These are phyloP conservation scores for Limnanthes douglasii DNA, from an alignment of 345 rosid genomes.

Conservation along the genomic window DNA sequence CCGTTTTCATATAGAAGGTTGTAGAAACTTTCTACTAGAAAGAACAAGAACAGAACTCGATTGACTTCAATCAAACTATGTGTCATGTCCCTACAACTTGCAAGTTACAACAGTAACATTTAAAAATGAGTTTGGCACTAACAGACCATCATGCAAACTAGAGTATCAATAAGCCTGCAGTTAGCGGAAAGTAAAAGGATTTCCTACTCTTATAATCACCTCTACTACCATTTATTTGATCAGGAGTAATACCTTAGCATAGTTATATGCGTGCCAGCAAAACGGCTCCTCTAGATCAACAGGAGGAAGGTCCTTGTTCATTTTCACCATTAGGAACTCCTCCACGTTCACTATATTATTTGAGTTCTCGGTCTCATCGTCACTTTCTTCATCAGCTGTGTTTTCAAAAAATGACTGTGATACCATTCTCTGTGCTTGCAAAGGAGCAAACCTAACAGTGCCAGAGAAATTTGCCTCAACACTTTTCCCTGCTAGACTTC, in stretches of 20 bases:
- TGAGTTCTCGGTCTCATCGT: constrained; percentile 38
- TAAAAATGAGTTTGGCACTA: too few relatives aligned
- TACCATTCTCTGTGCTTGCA: constrained; percentile 36
- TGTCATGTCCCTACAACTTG: too few relatives aligned
- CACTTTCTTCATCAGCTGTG: constrained; percentile 63
- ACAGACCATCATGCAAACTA: constrained; percentile 3
- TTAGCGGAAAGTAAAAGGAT: too few relatives aligned
- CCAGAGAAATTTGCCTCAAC: constrained; percentile 87
- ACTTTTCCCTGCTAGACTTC: constrained; percentile 63
- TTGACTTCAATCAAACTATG: too few relatives aligned
- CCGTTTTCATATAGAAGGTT: too few relatives aligned
- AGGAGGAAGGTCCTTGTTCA: constrained; percentile 72
- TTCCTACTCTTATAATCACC: too few relatives aligned
- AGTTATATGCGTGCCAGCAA: constrained; percentile 89
- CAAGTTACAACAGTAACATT: too few relatives aligned
- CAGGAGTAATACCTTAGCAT: constrained; percentile 83
- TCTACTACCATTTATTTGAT: too few relatives aligned
- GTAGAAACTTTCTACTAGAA: too few relatives aligned
- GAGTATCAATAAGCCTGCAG: neutral
- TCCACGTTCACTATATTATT: constrained; percentile 60
- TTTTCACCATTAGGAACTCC: constrained; percentile 72
- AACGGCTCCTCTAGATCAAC: constrained; percentile 89
- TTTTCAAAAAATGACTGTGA: constrained; percentile 19
- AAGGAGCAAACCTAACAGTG: constrained; percentile 76
- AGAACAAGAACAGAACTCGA: too few relatives aligned